phyloP scores from a whole-genome alignment of 169 alveolate genomes.

The Eimeria falciformis region DNA sequence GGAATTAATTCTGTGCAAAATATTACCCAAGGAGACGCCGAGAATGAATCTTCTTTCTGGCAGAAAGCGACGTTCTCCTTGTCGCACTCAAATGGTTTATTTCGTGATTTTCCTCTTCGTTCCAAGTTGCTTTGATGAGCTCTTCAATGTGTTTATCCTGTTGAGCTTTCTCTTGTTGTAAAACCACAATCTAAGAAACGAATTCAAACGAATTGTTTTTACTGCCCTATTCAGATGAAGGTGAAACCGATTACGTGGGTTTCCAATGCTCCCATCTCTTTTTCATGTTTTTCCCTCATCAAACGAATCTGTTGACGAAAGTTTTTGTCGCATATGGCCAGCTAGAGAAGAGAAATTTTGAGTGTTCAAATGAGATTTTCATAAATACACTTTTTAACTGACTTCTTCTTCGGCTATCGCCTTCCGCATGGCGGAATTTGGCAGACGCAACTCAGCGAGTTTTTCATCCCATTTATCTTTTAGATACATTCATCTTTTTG shows the following conservation, averaged over 20 bases:
- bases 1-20: background rate
- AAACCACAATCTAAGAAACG: background rate
- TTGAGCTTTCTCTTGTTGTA: background rate
- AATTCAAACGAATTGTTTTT: background rate
- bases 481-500: background rate
- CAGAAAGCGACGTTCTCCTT: background rate
- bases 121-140: background rate
- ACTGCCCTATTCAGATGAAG: background rate
- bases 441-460: background rate
- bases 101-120: background rate
- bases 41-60: background rate
- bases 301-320: background rate
- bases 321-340: constrained; percentile 4
- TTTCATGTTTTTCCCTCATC: background rate
- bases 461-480: background rate
- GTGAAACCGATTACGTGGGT: background rate
- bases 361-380: background rate
- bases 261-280: background rate
- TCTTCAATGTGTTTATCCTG: background rate
- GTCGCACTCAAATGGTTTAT: background rate
- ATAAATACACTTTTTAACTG: background rate
- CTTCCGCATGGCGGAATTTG: background rate
- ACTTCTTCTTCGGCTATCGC: background rate
- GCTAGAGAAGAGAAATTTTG: background rate
- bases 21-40: background rate